A percentile compares a stretch with the other conserved stretches of the same genome.
Evolutionary conservation across 257 asterid species (phyloP).

Genomic region (Osmanthus fragrans): DNA sequence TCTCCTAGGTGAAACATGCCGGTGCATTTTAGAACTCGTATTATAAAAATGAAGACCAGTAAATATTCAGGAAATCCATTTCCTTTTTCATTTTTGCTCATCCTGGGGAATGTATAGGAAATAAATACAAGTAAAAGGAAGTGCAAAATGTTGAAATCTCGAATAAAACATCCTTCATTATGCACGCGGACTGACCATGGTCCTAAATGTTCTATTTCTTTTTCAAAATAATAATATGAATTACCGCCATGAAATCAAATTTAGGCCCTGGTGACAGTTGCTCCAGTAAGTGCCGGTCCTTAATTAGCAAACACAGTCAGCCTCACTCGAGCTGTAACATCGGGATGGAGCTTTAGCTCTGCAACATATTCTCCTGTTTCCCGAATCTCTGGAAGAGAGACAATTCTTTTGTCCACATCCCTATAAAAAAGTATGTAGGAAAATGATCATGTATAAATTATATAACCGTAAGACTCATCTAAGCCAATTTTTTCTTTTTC

Average conservation of each 20-base stretch:
- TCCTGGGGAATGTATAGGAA: not conserved
- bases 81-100: not conserved
- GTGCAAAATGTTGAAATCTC: not conserved
- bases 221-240: not conserved
- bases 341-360: constrained; percentile 88
- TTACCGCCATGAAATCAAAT: constrained; percentile 9
- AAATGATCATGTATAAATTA: too few relatives aligned
- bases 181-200: not conserved
- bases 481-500: too few relatives aligned
- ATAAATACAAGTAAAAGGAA: not conserved
- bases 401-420: constrained; percentile 89
- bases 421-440: constrained; percentile 32
- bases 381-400: constrained; percentile 89
- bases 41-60: not conserved
- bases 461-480: too few relatives aligned
- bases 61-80: not conserved
- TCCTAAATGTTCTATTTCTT: not conserved
- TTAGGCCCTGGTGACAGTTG: constrained; percentile 17
- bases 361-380: constrained; percentile 94
- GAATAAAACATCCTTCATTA: not conserved
- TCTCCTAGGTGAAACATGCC: not conserved
- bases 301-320: constrained; percentile 68
- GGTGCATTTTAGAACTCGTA: too few relatives aligned
- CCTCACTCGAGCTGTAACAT: constrained; percentile 79
- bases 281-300: constrained; percentile 24